phyloP scores from a whole-genome alignment of 345 rosid species.

The Kernera saxatilis region DNA sequence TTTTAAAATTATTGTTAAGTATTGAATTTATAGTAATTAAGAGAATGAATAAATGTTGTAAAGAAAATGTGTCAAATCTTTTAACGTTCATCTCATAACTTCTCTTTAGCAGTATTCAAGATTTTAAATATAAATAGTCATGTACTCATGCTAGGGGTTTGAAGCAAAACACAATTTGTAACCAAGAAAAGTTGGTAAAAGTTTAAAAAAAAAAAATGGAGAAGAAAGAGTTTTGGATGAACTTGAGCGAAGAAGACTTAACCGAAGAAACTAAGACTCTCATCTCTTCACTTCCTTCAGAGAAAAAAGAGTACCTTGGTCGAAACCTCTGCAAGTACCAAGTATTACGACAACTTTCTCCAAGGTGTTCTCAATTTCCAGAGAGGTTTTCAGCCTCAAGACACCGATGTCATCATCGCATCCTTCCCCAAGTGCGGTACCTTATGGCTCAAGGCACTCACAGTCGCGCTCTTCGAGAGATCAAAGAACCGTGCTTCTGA shows the following conservation, averaged over 20 bases:
- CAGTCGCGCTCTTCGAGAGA: not conserved
- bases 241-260: not conserved
- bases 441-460: slow-evolving; percentile 19
- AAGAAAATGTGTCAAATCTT: not conserved
- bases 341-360: slow-evolving; percentile 14
- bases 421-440: slow-evolving; percentile 49
- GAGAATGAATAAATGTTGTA: too few species aligned
- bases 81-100: not conserved
- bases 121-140: not conserved
- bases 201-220: not conserved
- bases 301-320: not conserved
- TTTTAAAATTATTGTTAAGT: too few species aligned
- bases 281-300: not conserved
- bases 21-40: too few species aligned
- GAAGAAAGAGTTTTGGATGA: not conserved
- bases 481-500: not conserved
- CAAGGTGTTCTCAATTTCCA: slow-evolving; percentile 34
- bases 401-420: slow-evolving; percentile 36
- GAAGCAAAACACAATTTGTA: not conserved
- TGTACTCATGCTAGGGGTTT: not conserved
- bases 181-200: not conserved
- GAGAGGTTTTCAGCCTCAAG: slow-evolving; percentile 28
- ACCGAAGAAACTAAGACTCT: not conserved
- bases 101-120: not conserved
- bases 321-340: not conserved